Conservation (phyloP, 208 protist species). For the Acanthamoeba culbertsoni region DNA sequence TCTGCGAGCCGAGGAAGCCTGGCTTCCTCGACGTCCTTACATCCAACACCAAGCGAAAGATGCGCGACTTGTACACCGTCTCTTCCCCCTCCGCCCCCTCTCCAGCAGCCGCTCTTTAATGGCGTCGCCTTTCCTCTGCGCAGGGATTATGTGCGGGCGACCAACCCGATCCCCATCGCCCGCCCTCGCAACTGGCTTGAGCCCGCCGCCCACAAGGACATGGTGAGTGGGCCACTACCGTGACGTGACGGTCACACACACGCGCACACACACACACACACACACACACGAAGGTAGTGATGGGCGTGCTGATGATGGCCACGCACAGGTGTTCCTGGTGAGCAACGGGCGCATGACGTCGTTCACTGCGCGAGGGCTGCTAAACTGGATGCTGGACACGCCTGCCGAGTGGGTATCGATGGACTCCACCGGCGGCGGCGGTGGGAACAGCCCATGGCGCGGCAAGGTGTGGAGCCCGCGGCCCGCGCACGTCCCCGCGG, state of each 20-base stretch:
- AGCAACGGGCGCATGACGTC: slow-evolving; percentile 62
- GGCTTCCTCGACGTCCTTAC: slow-evolving; percentile 18
- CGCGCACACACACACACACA: neutral
- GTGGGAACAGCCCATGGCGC: neutral
- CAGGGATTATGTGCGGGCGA: neutral
- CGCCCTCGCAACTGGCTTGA: neutral
- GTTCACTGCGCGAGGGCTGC: neutral
- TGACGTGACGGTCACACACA: neutral
- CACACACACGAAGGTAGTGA: too few species aligned
- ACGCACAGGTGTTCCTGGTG: slow-evolving; percentile 60
- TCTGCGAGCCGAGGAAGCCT: slow-evolving; percentile 27
- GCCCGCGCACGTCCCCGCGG: neutral
- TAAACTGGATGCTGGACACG: slow-evolving; percentile 64
- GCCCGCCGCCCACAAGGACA: neutral
- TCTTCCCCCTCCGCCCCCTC: neutral
- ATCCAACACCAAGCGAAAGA: neutral
- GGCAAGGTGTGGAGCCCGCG: neutral
- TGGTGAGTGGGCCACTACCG: neutral
- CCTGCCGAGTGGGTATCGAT: slow-evolving; percentile 48
- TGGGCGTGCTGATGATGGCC: too few species aligned
- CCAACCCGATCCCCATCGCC: neutral
- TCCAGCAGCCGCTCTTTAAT: neutral
- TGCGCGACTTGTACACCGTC: neutral
- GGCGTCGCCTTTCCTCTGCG: neutral
- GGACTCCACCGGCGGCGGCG: neutral